Evolutionary conservation across 2,329 filamentous ascomycete species (phyloP), one percentile per base, ranked within the genome.

Genomic region (Didymella segeticola): DNA sequence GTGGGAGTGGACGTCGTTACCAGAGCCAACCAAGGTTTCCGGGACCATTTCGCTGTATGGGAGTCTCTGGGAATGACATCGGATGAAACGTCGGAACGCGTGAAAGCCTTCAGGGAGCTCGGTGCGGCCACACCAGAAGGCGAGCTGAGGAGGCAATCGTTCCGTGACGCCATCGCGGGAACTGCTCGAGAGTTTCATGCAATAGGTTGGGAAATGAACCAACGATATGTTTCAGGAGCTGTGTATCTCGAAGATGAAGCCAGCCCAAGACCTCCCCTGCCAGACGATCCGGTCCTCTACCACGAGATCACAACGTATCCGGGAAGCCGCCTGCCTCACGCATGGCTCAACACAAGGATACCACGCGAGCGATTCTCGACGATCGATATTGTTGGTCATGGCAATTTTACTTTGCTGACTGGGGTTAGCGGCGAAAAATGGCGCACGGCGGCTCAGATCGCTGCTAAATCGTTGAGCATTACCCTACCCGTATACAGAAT

Each of bases 241-340:
- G 67, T 85, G 3, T 80, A 80, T 56, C 59, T 72, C 1, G 64
- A 58, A 0, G 82, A 83, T 56, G 78, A 83, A 63, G n/a, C 4
- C 49, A 54, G n/a, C 51, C 56, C 6, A 58, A 52, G 2, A 56
- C 54, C 12, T 4, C 23, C 3, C 11, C 63, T 66, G 22, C 45
- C 68, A 1, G 60, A 74, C 20, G 78, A 84, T 55, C 66, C 72
- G 0, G 74, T 80, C 5, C 63, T 79, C 11, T 64, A 79, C 31
- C 74, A 82, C 57, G 68, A 75, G 27, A 74, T 77, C 30, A 79
- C 70, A 43, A 87, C 86, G 2, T 85, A 81, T 60, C 86, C 86
- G 0, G 86, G 86, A 7, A 76, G 77, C 25, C 76, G 85, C 2
- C 70, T 88, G 19, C 86, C 86, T 5, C 86, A 89, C 68, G 85